Base-by-base conservation (phyloP, 768 basidiomycete species). In the Scleroderma bovista region DNA sequence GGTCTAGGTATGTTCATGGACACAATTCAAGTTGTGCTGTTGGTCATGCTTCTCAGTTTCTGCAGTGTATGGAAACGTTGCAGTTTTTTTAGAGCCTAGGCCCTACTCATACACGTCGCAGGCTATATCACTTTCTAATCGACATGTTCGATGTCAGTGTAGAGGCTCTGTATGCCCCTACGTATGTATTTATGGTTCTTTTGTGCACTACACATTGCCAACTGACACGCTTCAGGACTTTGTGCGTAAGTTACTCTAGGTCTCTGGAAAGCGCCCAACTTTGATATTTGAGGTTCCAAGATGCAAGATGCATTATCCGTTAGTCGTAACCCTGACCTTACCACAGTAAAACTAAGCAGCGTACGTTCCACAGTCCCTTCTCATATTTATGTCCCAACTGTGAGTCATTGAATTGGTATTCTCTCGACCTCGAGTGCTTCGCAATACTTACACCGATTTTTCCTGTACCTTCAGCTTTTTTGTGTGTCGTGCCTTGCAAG, bases 51-150 rank as follows among this genome's bases (percentile, higher is more conserved):
- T 6, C 10, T 20, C 42, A 66, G 65, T 68, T 45, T 62, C 56
- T 19, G 44, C 67, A 55, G 24, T 63, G 65, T 66, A 59, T 1
- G 59, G 15, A 24, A 24, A 19, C 22, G 36, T 44, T 47, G 26
- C 41, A 26, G 17, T 23, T 32, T 12, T 17, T n/a, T 1, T 7
- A 16, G 20, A n/a, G 43, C 31, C 37, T 48, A 16, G 9, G 24
- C 16, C 12, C 24, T 41, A n/a, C 48, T 60, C 44, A 62, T 36
- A 11, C 44, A 17, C 12, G 13, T 36, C n/a, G 37, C 15, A 66
- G 65, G 44, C 19, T 67, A 46, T 68, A 66, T 51, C 53, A 65
- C 37, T 65, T 61, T 39, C 41, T 66, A 29, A 62, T 66, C 13
- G 50, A 37, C 34, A 34, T 64, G 40, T 66, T 60, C 32, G 43